Conservation (phyloP, 495 filamentous ascomycete genomes). For the Hyaloscypha variabilis region DNA sequence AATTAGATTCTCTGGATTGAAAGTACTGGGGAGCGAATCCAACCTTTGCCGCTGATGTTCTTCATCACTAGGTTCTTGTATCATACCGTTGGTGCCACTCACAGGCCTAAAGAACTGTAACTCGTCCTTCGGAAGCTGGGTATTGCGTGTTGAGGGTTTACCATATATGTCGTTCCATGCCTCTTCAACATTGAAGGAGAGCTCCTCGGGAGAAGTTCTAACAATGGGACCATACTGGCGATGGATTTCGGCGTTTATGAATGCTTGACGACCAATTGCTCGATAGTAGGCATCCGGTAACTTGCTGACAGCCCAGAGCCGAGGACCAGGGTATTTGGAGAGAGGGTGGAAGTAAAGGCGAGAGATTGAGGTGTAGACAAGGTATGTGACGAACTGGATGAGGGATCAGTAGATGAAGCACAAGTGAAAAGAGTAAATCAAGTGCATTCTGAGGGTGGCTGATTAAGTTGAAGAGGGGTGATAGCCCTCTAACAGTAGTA, state of each 20-base stretch:
- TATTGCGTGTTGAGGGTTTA: not conserved
- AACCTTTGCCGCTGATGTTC: not conserved
- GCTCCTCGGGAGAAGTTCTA: conserved; percentile 56
- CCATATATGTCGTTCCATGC: conserved; percentile 27
- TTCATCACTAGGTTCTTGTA: not conserved
- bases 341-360: conserved; percentile 54
- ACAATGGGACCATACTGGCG: conserved; percentile 54
- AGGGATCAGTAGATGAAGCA: not conserved
- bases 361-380: conserved; percentile 32
- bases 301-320: conserved; percentile 26
- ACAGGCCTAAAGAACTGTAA: not conserved
- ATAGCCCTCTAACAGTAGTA: not conserved
- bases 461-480: not conserved
- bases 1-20: not conserved
- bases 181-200: conserved; percentile 37
- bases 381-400: not conserved
- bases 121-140: not conserved
- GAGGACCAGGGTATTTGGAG: conserved; percentile 49
- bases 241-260: conserved; percentile 44
- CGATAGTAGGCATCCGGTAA: conserved; percentile 2
- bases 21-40: not conserved
- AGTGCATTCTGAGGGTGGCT: not conserved
- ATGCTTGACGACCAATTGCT: conserved; percentile 28
- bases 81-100: not conserved
- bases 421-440: not conserved